Evolutionary conservation across 2,329 filamentous ascomycete genomes (phyloP).

Genomic region (Alternaria consortialis): DNA sequence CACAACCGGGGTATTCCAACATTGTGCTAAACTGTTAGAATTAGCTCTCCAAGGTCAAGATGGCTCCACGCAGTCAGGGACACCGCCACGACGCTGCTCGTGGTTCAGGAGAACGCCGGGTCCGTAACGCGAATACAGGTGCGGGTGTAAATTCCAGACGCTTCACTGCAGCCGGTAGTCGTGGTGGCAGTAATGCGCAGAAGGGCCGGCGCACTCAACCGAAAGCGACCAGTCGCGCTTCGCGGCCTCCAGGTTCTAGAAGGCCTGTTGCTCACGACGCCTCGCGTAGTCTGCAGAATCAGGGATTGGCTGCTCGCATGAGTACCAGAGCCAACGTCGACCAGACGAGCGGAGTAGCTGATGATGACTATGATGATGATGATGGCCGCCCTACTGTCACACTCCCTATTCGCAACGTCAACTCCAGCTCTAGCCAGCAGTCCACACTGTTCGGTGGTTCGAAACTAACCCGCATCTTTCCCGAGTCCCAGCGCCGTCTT

Average conservation of each 20-base stretch:
- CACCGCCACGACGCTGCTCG: too few relatives aligned
- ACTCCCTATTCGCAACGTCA: too few relatives aligned
- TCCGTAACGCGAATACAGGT: constrained; percentile 9
- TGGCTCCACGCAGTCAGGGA: constrained; percentile 6
- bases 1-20: neutral
- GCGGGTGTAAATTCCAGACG: constrained; percentile 10
- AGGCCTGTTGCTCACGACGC: too few relatives aligned
- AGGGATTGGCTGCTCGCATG: neutral
- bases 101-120: neutral
- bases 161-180: neutral
- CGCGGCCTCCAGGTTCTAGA: too few relatives aligned
- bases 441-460: neutral
- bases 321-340: neutral
- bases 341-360: neutral
- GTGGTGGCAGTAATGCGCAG: neutral
- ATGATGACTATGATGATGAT: too few relatives aligned
- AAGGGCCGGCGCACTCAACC: neutral
- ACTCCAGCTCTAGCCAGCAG: neutral
- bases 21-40: neutral
- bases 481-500: constrained; percentile 1
- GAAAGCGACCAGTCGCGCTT: neutral
- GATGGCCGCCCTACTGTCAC: neutral
- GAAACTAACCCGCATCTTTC: neutral
- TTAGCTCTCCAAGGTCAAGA: neutral
- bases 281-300: neutral